Evolutionary conservation across 441 rosid species (phyloP).

Genomic region (Eutrema salsugineum): DNA sequence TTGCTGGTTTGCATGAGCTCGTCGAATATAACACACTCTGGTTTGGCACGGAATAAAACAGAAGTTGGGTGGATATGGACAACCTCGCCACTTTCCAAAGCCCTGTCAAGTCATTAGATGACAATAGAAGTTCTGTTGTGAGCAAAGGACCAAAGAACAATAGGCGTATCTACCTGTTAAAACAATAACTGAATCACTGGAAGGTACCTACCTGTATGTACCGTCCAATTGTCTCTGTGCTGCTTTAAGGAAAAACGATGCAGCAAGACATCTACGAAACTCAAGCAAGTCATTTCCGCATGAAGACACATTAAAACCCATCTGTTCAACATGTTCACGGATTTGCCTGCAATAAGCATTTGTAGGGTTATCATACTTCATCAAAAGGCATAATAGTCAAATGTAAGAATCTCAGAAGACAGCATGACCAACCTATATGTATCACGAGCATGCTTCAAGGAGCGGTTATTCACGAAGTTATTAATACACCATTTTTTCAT

Average conservation of each 20-base stretch:
- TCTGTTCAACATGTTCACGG: constrained; percentile 63
- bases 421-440: constrained; percentile 52
- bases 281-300: constrained; percentile 78
- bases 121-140: neutral
- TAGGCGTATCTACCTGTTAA: neutral
- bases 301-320: constrained; percentile 73
- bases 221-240: constrained; percentile 89
- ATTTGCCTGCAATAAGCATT: constrained; percentile 67
- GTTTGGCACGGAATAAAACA: constrained; percentile 61
- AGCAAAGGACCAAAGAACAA: neutral
- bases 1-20: constrained; percentile 82
- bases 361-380: neutral
- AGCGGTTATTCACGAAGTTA: constrained; percentile 70
- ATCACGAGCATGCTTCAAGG: constrained; percentile 82
- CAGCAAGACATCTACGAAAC: constrained; percentile 86
- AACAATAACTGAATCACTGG: neutral
- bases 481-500: constrained; percentile 89
- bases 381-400: neutral
- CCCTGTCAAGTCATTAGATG: constrained; percentile 51
- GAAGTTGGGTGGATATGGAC: constrained; percentile 93
- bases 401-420: neutral
- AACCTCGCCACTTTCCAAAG: constrained; percentile 73
- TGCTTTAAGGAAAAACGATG: constrained; percentile 92
- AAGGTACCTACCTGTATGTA: constrained; percentile 59
- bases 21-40: constrained; percentile 79